Base-by-base conservation (phyloP, 305 asterid genomes). In the Fraxinus paxiana region DNA sequence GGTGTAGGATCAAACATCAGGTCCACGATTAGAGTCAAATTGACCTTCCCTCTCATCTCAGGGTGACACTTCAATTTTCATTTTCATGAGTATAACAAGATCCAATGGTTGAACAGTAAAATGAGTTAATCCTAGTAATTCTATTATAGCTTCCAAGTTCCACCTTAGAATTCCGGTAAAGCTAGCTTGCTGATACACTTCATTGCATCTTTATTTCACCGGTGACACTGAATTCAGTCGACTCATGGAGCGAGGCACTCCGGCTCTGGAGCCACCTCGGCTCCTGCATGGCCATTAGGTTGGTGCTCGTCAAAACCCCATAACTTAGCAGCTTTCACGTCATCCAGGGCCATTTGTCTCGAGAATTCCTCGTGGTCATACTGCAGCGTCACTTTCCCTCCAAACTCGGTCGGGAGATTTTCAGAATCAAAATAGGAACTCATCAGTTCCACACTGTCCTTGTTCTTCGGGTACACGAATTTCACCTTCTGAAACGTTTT, bases 401-500 rank as follows among this genome's bases (percentile, higher is more conserved):
- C 97, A 65, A 94, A 88, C 88, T 94, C 98, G 6, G 87, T 87
- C 0, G 98, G 97, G 82, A 95, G 96, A 89, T 95, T 91, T 84
- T 93, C 98, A 77, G 89, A 76, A 33, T 93, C 98, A 9, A 95
- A 95, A 81, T 76, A 92, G 33, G 97, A 87, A 17, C 84, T 82
- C 98, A 93, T 88, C 61, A 95, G 91, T 77, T 95, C 98, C 61
- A 92, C 90, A 9, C 98, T 93, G 3, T 93, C 98, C 79, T 91
- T 90, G 84, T 93, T 95, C 89, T 93, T 95, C 3, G 95, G 98
- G 88, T 93, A 90, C 67, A 93, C 98, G 65, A 93, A 95, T 83
- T 92, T 94, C 90, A 94, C 98, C 86, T 94, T 94, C 91, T 92
- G 93, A 85, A 90, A 89, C 13, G 98, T 94, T 85, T 92, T 93